Percentiles rank a stretch among this genome's conserved stretches.
These are phyloP conservation scores for Camelina hispida DNA, from an alignment of 345 rosid species.

Conservation along the genomic window DNA sequence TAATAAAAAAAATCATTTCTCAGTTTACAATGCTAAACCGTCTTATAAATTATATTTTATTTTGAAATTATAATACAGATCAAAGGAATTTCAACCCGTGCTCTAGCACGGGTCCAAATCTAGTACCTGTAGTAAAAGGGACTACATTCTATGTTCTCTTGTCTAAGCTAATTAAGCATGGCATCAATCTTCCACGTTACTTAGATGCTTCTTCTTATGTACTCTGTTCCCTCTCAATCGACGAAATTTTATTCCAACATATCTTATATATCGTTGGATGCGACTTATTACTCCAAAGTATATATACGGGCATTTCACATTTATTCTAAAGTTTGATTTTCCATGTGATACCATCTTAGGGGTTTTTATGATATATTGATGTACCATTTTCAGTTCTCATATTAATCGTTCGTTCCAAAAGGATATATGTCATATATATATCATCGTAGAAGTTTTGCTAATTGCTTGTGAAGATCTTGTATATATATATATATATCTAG, in stretches of 20 bases:
- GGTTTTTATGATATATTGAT: neutral
- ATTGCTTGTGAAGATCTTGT: neutral
- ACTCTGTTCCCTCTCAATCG: conserved; percentile 22
- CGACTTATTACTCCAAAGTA: conserved; percentile 21
- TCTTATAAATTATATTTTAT: no score
- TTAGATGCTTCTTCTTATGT: conserved; percentile 20
- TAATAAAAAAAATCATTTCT: no score
- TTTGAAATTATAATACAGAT: no score
- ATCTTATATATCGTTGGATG: conserved; percentile 27
- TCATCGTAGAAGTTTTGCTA: neutral
- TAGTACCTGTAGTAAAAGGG: conserved; percentile 5
- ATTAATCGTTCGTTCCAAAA: neutral
- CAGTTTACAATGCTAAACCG: no score
- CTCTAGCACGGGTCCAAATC: no score
- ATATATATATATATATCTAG: neutral
- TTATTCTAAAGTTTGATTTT: conserved; percentile 22
- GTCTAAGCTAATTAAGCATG: conserved; percentile 29
- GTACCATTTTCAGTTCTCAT: neutral
- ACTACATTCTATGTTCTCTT: conserved; percentile 20
- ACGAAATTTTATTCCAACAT: conserved; percentile 32
- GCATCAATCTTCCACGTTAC: conserved; percentile 29
- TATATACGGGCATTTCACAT: conserved; percentile 3
- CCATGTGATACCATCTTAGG: conserved; percentile 22
- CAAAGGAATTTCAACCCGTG: no score
- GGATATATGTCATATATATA: no score